Base-by-base conservation (phyloP, 306 rosid genomes). In the Sphenostylis stenocarpa region DNA sequence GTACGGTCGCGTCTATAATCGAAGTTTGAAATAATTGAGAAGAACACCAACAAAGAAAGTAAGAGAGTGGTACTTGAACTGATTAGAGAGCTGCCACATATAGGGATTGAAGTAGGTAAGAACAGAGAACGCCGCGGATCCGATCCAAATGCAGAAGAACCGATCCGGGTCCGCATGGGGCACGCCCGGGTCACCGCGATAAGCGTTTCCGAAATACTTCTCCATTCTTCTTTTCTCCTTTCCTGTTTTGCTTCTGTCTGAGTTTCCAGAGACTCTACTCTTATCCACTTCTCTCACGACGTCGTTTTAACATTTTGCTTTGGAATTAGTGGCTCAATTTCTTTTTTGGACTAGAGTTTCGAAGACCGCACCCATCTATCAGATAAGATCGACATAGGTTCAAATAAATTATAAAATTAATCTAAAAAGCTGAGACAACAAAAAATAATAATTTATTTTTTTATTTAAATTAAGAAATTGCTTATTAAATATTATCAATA, bases 121-220 rank as follows among this genome's bases (percentile, higher is more conserved):
- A 28, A 39, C 86, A 21, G 90, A 75, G 87, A 88, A 89, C 61
- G 83, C 79, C 52, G 88, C 85, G 12, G 92, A 79, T 0, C 97
- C 97, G 45, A 90, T 19, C 98, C 98, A 92, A 13, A 90, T 90
- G 85, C 84, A 88, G 19, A 71, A 80, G 81, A 92, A 95, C 4
- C 91, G 86, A 8, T 83, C 86, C 4, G 88, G 78, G 33, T 82
- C 95, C 3, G 93, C 66, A 20, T 90, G 98, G 3, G 97, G 97
- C 38, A 95, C 90, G 1, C 97, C 98, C 1, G 97, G 97, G 86
- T 95, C 98, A 49, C 97, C 98, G 1, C 98, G 82, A 67, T 92
- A 95, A 1, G 98, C 93, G 29, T 90, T 89, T 16, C 97, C 97
- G 75, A 92, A 95, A 53, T 90, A 92, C 92, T 92, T 95, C 87